phyloP scores from a whole-genome alignment of 805 yeast species.

The Starmerella roubikii region DNA sequence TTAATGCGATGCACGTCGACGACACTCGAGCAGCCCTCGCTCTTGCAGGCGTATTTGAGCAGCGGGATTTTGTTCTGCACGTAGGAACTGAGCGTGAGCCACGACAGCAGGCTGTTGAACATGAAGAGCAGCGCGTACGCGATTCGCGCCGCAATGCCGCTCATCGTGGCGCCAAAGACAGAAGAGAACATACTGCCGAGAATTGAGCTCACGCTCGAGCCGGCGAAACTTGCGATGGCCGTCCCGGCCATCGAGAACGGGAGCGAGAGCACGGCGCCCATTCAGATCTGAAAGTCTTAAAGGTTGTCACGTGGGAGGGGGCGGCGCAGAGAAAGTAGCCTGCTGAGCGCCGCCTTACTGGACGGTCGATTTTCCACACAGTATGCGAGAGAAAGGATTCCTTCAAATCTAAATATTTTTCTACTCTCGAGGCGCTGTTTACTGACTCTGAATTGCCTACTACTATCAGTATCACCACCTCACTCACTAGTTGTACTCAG shows the following conservation, averaged over 20 bases:
- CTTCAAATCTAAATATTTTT: too few relatives aligned
- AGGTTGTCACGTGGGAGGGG: too few relatives aligned
- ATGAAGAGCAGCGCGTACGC: constrained; percentile 71
- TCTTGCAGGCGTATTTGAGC: constrained; percentile 62
- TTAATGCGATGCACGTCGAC: constrained; percentile 88
- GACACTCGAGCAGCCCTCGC: constrained; percentile 78
- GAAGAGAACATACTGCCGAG: constrained; percentile 32
- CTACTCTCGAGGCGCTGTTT: too few relatives aligned
- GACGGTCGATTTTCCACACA: too few relatives aligned
- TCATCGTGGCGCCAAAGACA: constrained; percentile 40
- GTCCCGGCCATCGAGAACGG: constrained; percentile 38
- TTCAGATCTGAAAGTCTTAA: too few relatives aligned
- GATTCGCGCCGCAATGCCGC: constrained; percentile 72
- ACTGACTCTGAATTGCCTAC: too few relatives aligned
- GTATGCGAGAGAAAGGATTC: too few relatives aligned
- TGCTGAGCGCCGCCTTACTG: too few relatives aligned
- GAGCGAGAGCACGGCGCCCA: constrained; percentile 32
- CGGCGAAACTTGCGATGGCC: constrained; percentile 57
- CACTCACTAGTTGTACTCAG: too few relatives aligned
- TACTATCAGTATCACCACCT: too few relatives aligned
- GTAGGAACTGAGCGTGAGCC: constrained; percentile 83
- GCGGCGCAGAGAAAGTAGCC: too few relatives aligned
- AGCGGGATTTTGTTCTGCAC: constrained; percentile 59
- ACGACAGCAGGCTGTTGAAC: constrained; percentile 67
- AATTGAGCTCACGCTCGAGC: constrained; percentile 67